phyloP scores from a whole-genome alignment of 2,329 filamentous ascomycete species.

The Lecanicillium sp. region DNA sequence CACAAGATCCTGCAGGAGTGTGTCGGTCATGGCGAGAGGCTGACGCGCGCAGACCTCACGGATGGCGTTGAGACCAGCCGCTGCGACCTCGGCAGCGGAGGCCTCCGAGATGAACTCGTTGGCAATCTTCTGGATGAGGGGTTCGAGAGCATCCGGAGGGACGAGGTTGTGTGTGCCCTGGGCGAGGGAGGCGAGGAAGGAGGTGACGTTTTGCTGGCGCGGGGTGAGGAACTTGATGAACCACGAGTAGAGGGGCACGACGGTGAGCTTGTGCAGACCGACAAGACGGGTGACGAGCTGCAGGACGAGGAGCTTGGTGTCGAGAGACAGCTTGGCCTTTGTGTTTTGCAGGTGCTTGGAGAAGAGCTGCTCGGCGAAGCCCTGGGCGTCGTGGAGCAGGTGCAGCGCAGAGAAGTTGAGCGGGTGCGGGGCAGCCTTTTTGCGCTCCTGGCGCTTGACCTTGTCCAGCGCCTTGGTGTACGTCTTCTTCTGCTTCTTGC shows the following conservation, averaged over 20 bases:
- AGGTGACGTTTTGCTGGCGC: conserved; percentile 82
- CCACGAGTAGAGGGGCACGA: conserved; percentile 91
- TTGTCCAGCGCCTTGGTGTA: conserved; percentile 77
- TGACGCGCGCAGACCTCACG: conserved; percentile 90
- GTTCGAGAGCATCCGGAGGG: conserved; percentile 86
- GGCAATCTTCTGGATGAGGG: conserved; percentile 87
- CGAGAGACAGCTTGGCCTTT: conserved; percentile 77
- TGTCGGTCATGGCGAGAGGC: conserved; percentile 93
- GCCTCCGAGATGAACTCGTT: conserved; percentile 98
- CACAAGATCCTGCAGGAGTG: conserved; percentile 89
- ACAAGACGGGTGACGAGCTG: conserved; percentile 88
- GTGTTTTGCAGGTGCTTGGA: conserved; percentile 83
- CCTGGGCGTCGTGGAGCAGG: conserved; percentile 87
- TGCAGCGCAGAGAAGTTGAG: conserved; percentile 97
- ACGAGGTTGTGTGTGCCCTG: conserved; percentile 89
- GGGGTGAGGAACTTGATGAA: conserved; percentile 90
- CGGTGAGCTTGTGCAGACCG: conserved; percentile 84
- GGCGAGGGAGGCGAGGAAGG: conserved; percentile 85
- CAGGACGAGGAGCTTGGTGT: conserved; percentile 83
- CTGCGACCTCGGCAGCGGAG: conserved; percentile 80
- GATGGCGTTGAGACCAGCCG: conserved; percentile 89
- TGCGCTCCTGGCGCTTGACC: conserved; percentile 75
- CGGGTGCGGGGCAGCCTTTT: conserved; percentile 79
- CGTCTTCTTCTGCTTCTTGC: conserved; percentile 74
- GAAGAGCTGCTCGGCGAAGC: conserved; percentile 86